These are phyloP conservation scores for Dittrichia graveolens DNA, from an alignment of 129 eudicot species.

Conservation along the genomic window DNA sequence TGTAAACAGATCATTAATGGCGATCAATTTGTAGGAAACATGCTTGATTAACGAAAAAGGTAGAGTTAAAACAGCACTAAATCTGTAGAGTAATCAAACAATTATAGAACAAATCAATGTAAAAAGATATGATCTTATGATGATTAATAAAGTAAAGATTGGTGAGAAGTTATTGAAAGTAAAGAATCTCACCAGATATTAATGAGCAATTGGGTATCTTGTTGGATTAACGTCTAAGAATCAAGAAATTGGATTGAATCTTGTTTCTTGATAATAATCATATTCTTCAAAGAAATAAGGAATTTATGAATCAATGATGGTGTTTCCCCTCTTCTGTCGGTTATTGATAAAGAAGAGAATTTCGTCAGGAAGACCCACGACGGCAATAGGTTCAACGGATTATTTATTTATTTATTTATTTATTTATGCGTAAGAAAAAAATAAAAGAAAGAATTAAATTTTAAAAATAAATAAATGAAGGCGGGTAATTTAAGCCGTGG, in stretches of 20 bases:
- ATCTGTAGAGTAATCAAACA: not conserved
- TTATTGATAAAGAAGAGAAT: slow-evolving; percentile 12
- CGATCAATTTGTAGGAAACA: not conserved
- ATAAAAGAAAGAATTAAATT: not conserved
- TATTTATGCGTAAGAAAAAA: too few relatives aligned
- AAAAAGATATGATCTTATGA: slow-evolving; percentile 9
- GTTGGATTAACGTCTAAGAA: not conserved
- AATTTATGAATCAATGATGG: not conserved
- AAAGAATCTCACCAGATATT: slow-evolving; percentile 25
- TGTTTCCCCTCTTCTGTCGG: slow-evolving; percentile 20
- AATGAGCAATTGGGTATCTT: slow-evolving; percentile 12
- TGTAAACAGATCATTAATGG: slow-evolving; percentile 3
- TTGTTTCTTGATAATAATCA: not conserved
- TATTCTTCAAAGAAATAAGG: not conserved
- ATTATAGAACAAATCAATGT: not conserved
- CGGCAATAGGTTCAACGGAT: slow-evolving; percentile 21
- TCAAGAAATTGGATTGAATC: slow-evolving; percentile 11
- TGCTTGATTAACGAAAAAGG: slow-evolving; percentile 28
- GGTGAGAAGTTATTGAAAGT: too few relatives aligned
- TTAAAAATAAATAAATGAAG: not conserved
- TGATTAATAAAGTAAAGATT: slow-evolving; percentile 18
- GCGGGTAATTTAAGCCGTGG: slow-evolving; percentile 10
- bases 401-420: not conserved
- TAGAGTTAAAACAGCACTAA: not conserved
- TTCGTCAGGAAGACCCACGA: slow-evolving; percentile 20